Evolutionary conservation across 2,329 filamentous ascomycete genomes (phyloP), one percentile per base, ranked within the genome.

Genomic region (Didymella keratinophila): DNA sequence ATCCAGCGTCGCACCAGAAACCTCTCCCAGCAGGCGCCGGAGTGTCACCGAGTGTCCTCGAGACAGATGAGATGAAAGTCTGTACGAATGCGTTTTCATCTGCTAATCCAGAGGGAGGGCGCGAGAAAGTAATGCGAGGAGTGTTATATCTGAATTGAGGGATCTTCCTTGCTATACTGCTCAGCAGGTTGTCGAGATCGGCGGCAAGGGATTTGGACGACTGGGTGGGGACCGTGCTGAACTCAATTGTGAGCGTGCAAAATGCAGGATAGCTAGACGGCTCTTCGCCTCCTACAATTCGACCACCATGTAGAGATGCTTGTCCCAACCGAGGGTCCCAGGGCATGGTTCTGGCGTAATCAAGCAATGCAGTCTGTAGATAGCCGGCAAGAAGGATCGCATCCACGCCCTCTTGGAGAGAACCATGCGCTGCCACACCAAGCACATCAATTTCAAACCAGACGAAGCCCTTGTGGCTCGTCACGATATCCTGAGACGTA

Each of bases 1-100:
- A 65, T 1, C 82, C 82, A n/a, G 78, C 81, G 64, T 85, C 82
- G 0, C 80, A 82, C 84, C 82, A 85, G 59, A 78, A 83, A 0
- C 76, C 65, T 41, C 12, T 51, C 9, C 49, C 54, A 77, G 75
- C 23, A 20, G 34, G 41, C 2, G 32, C n/a, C 5, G 41, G 37
- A 6, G 43, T n/a, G 1, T n/a, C n/a, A 2, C 39, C 30, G 6
- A 49, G 42, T 21, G 43, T 50, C 16, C 45, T 41, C 8, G 32
- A 27, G 4, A 55, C 50, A 28, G 39, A 46, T 9, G 53, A 32
- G 3, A 39, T 8, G 16, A 51, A 56, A 20, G 32, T 16, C 27
- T 51, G 41, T 3, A 51, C 47, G n/a, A 56, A 34, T 2, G 1
- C 4, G n/a, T 51, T 27, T 4, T 56, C 53, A 7, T 34, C 14